Evolutionary conservation across 202 grass and related monocot species (phyloP).

Genomic region (Zizania palustris): DNA sequence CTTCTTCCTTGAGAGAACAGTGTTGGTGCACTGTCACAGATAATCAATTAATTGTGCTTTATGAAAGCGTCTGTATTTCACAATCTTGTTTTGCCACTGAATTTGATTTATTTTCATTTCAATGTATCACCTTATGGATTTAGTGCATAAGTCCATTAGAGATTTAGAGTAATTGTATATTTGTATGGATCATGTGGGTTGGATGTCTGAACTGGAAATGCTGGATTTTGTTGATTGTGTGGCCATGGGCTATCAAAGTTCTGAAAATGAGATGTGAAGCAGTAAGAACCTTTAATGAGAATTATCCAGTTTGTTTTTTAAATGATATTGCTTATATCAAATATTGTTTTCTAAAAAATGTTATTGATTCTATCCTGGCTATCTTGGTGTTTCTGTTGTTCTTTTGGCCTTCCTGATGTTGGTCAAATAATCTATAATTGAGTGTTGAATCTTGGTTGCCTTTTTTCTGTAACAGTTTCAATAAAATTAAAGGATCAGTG

Average conservation of each 20-base stretch:
- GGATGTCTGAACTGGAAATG: constrained; percentile 4
- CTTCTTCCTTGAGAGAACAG: background rate
- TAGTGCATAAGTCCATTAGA: background rate
- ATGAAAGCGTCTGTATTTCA: constrained; percentile 1
- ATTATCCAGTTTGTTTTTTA: background rate
- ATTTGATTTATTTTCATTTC: background rate
- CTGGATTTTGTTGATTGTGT: background rate
- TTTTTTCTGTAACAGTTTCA: too few relatives aligned
- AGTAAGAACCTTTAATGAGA: background rate
- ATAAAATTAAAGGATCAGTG: too few relatives aligned
- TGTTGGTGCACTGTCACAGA: background rate
- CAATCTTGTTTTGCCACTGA: background rate
- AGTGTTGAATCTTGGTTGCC: too few relatives aligned
- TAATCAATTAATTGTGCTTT: constrained; percentile 25
- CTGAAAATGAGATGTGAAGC: background rate
- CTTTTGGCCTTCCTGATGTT: too few relatives aligned
- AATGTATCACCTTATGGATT: background rate
- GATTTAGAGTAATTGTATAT: background rate
- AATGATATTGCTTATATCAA: background rate
- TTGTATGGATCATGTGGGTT: background rate
- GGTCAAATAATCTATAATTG: too few relatives aligned
- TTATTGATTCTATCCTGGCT: background rate
- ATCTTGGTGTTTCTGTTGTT: too few relatives aligned
- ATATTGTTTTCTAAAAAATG: background rate
- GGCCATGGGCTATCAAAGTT: constrained; percentile 1